Base-by-base conservation (phyloP, 2,329 filamentous ascomycete species). In the Fusarium piperis region DNA sequence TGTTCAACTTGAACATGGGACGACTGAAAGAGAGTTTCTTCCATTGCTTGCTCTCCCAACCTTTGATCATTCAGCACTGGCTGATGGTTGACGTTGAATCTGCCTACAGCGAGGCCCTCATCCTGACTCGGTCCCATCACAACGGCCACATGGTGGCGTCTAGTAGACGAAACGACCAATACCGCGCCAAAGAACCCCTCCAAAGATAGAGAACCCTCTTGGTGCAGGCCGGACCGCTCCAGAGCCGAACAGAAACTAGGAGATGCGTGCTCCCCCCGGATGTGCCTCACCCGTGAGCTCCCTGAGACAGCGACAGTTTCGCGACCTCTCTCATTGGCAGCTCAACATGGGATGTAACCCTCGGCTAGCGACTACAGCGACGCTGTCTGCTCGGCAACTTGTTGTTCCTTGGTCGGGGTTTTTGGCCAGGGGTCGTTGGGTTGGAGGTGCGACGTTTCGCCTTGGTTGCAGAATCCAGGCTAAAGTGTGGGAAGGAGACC, bases 251-350 rank as follows among this genome's bases (percentile, higher is more conserved):
- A 38, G 44, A 48, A 48, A 62, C 41, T 48, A 70, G 66, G 66
- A 64, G 70, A 46, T 15, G 26, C 23, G 44, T 18, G 36, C 48
- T 28, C 64, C 66, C 46, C 26, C 72, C 70, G 73, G 73, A 75
- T 64, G 73, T 72, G 73, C 71, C 56, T 72, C 68, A 75, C 62
- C 69, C 68, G 73, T 52, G 38, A 23, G 62, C 23, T 36, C 58
- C 52, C 55, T 67, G 73, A 75, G 71, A 75, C 73, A 48, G n/a
- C 51, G 53, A 55, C 39, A 60, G 73, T 75, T 75, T 75, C 73
- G 66, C 60, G 32, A 30, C 33, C 30, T 30, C 11, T 58, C 52
- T 23, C 61, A 46, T 63, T 70, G 35, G 59, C 44, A 46, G 30
- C 20, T 55, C 4, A 59, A 51, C 28, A 33, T 18, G 44, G 32